These are phyloP conservation scores for Leucosporidium scottii DNA, from an alignment of 768 basidiomycete species.

Conservation along the genomic window DNA sequence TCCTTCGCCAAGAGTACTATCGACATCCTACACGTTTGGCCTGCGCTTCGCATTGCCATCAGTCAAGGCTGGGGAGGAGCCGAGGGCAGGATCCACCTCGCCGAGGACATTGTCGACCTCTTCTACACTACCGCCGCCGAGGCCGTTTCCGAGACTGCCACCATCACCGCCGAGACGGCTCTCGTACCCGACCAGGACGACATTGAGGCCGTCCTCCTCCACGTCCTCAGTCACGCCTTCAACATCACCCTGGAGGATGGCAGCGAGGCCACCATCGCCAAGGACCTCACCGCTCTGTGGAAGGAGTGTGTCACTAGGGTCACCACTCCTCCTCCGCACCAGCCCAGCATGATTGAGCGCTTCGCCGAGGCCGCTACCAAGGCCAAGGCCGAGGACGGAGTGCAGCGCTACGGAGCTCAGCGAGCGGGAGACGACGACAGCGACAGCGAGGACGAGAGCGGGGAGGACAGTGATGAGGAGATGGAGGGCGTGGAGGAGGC, in stretches of 20 bases:
- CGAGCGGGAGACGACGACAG: conserved; percentile 42
- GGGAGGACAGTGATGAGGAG: conserved; percentile 39
- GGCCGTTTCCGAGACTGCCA: background rate
- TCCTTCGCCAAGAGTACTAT: conserved; percentile 82
- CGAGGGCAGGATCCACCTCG: conserved; percentile 41
- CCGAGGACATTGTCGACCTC: conserved; percentile 60
- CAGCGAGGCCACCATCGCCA: conserved; percentile 65
- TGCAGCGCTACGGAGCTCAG: conserved; percentile 36
- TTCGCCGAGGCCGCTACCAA: conserved; percentile 62
- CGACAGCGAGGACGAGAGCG: conserved; percentile 44
- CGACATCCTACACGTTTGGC: conserved; percentile 74
- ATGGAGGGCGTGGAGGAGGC: conserved; percentile 44
- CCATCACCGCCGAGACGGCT: conserved; percentile 24
- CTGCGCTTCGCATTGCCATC: conserved; percentile 76
- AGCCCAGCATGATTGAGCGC: conserved; percentile 50
- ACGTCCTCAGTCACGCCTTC: conserved; percentile 82
- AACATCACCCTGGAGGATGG: conserved; percentile 77
- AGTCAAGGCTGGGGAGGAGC: conserved; percentile 81
- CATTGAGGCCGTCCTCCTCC: conserved; percentile 70
- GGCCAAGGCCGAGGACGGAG: conserved; percentile 52
- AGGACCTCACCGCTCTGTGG: conserved; percentile 66
- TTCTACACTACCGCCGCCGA: conserved; percentile 48
- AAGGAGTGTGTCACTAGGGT: conserved; percentile 34
- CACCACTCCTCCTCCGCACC: conserved; percentile 42
- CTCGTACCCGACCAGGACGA: conserved; percentile 59